Evolutionary conservation across 2,329 filamentous ascomycete species (phyloP).

Genomic region (Sordariomycetes sp.): DNA sequence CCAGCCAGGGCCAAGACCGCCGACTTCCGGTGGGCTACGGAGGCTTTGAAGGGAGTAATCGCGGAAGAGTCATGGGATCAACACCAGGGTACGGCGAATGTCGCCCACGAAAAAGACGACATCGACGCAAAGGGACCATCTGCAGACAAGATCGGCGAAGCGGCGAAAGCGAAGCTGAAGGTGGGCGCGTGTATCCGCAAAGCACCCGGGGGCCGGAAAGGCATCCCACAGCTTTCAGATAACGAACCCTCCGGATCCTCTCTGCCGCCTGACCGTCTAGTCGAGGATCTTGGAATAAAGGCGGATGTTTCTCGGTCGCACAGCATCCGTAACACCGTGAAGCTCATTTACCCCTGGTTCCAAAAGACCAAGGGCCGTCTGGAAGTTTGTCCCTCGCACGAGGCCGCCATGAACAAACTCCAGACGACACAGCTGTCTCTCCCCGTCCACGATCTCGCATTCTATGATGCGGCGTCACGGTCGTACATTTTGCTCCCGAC

Average conservation of each 20-base stretch:
- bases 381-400: conserved; percentile 1
- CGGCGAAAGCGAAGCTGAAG: background rate
- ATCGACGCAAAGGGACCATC: background rate
- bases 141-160: background rate
- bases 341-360: conserved; percentile 2
- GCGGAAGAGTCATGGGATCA: background rate
- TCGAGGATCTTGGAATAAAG: background rate
- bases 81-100: background rate
- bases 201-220: background rate
- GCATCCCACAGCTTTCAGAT: background rate
- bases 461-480: background rate
- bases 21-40: background rate
- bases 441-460: conserved; percentile 1
- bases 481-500: background rate
- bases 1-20: background rate
- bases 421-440: background rate
- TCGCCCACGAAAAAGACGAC: background rate
- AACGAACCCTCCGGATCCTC: background rate
- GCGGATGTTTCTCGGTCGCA: background rate
- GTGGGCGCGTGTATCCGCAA: background rate
- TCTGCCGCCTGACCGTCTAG: background rate
- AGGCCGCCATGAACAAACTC: background rate
- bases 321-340: background rate
- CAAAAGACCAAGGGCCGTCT: background rate
- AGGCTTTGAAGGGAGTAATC: background rate